A percentile compares a stretch with the other conserved stretches of the same genome.
phyloP scores from a whole-genome alignment of 2,329 filamentous ascomycete genomes.

The Hysterium pulicare region DNA sequence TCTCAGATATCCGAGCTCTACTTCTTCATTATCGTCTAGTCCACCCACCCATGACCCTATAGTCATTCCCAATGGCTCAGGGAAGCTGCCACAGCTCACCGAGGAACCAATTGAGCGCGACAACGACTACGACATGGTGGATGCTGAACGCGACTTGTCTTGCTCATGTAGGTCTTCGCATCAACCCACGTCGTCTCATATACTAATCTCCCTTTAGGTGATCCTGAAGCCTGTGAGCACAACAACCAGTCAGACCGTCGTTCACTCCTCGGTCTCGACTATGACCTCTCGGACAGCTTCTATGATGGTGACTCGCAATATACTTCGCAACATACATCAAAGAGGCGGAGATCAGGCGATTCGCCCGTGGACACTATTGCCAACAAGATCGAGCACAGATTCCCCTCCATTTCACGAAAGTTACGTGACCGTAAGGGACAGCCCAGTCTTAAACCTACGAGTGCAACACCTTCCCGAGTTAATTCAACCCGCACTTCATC shows the following conservation, averaged over 20 bases:
- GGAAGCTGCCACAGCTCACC: constrained; percentile 77
- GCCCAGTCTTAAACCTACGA: constrained; percentile 30
- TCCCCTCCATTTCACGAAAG: constrained; percentile 54
- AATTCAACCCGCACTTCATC: constrained; percentile 77
- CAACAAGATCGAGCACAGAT: constrained; percentile 62
- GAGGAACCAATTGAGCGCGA: constrained; percentile 76
- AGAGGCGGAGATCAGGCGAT: constrained; percentile 59
- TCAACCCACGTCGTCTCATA: constrained; percentile 10
- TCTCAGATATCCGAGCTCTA: constrained; percentile 67
- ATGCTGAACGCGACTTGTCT: constrained; percentile 49
- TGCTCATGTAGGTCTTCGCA: constrained; percentile 67
- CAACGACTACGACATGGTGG: constrained; percentile 52
- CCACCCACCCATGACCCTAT: constrained; percentile 50
- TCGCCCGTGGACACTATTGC: constrained; percentile 61
- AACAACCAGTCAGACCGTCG: constrained; percentile 28
- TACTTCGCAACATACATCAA: constrained; percentile 45
- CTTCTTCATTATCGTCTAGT: constrained; percentile 67
- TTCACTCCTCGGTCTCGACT: constrained; percentile 52
- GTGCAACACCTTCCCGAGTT: constrained; percentile 52
- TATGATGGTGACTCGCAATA: constrained; percentile 61
- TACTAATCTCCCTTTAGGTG: constrained; percentile 46
- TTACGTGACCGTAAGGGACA: constrained; percentile 49
- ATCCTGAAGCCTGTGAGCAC: constrained; percentile 59
- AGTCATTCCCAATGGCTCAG: constrained; percentile 57
- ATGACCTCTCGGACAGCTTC: constrained; percentile 61